Evolutionary conservation across 768 basidiomycete species (phyloP).

Genomic region (Tylopilus rubrobrunneus): DNA sequence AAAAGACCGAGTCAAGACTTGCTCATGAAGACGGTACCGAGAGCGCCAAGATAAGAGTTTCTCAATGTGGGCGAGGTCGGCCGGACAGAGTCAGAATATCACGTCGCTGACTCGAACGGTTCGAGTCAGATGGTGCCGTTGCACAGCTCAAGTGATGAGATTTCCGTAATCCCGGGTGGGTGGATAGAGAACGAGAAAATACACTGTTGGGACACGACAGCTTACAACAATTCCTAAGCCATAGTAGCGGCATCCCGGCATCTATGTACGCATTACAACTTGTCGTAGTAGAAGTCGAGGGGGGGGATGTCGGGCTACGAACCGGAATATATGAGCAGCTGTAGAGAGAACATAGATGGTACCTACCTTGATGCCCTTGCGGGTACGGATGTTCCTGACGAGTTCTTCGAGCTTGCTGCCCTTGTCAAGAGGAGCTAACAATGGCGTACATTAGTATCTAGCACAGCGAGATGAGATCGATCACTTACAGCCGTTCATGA

Average conservation of each 20-base stretch:
- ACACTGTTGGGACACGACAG: constrained; percentile 17
- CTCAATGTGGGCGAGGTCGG: background rate
- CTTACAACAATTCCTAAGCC: constrained; percentile 12
- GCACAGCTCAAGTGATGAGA: background rate
- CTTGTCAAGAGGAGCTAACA: constrained; percentile 72
- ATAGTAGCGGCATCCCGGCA: constrained; percentile 6
- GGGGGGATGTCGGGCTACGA: constrained; percentile 79
- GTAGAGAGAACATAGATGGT: background rate
- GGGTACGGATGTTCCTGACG: constrained; percentile 73
- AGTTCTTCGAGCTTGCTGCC: constrained; percentile 89
- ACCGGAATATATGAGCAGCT: constrained; percentile 10
- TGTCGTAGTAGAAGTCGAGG: constrained; percentile 92
- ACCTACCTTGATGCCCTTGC: constrained; percentile 92
- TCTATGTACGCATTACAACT: constrained; percentile 49
- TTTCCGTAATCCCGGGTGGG: background rate
- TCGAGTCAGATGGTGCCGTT: background rate
- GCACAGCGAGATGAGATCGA: background rate
- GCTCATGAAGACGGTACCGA: background rate
- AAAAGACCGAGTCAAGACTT: constrained; percentile 11
- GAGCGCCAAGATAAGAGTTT: background rate
- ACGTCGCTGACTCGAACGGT: background rate
- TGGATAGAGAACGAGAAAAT: constrained; percentile 1
- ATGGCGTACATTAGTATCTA: constrained; percentile 1
- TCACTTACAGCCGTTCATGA: constrained; percentile 76
- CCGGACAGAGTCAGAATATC: background rate